A percentile compares a stretch with the other conserved stretches of the same genome.
phyloP scores from a whole-genome alignment of 495 filamentous ascomycete genomes.

The Neurospora sp. region DNA sequence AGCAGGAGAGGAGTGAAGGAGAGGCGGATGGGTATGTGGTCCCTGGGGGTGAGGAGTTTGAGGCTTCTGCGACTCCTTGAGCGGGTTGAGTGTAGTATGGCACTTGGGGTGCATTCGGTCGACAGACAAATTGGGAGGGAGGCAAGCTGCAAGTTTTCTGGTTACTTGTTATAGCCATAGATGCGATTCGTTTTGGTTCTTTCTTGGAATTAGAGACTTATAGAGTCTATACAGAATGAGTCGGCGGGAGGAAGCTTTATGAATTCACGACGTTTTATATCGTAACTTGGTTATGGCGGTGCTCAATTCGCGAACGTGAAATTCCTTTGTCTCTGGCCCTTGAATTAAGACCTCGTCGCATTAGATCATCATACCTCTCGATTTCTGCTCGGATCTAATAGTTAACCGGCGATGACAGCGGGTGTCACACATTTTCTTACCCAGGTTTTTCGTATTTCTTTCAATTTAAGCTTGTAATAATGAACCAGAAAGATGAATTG shows the following conservation, averaged over 20 bases:
- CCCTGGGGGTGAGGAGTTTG: constrained; percentile 37
- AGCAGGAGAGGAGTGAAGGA: constrained; percentile 19
- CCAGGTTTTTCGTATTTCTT: not conserved
- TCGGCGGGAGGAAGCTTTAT: not conserved
- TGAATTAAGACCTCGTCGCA: not conserved
- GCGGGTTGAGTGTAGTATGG: not conserved
- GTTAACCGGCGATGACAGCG: not conserved
- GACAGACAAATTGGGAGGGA: not conserved
- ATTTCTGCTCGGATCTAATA: not conserved
- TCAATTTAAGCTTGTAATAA: not conserved
- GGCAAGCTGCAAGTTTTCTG: not conserved
- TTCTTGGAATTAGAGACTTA: not conserved
- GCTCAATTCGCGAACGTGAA: not conserved
- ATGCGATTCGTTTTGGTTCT: not conserved
- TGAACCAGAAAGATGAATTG: not conserved
- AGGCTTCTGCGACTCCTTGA: constrained; percentile 30
- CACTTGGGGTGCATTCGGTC: not conserved
- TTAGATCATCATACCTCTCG: not conserved
- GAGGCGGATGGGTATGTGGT: constrained; percentile 21
- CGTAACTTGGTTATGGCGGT: not conserved
- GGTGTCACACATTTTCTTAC: not conserved
- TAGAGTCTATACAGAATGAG: not conserved
- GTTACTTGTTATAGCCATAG: not conserved
- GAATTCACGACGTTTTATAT: not conserved
- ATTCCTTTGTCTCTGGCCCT: not conserved